Conservation (phyloP, 192 early-diverging fungal genomes). For the Entomortierella beljakovae region DNA sequence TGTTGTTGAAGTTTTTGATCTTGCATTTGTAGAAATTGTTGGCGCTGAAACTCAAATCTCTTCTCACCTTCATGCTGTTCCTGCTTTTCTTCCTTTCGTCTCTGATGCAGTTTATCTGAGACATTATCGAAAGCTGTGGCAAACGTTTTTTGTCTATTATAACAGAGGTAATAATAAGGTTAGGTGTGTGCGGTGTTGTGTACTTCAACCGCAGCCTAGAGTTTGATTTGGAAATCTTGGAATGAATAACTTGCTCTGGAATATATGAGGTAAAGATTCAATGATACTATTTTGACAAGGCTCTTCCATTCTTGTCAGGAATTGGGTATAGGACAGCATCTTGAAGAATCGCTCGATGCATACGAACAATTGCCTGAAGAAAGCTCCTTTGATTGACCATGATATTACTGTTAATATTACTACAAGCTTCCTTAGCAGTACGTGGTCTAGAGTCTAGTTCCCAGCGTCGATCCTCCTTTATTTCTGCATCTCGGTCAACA, state of each 20-base stretch:
- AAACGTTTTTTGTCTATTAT: background rate
- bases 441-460: background rate
- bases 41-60: too few relatives aligned
- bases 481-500: conserved; percentile 6
- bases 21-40: too few relatives aligned
- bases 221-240: background rate
- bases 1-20: too few relatives aligned
- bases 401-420: background rate
- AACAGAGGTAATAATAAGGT: background rate
- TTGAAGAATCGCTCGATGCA: conserved; percentile 26
- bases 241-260: background rate
- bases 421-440: too few relatives aligned
- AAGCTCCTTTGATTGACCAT: conserved; percentile 7
- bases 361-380: conserved; percentile 15
- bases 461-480: background rate
- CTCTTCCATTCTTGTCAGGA: background rate
- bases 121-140: too few relatives aligned
- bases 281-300: background rate
- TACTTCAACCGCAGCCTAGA: background rate
- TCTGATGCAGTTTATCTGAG: too few relatives aligned
- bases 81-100: too few relatives aligned
- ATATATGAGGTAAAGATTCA: background rate
- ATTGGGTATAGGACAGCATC: conserved; percentile 18
- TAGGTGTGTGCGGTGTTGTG: background rate
- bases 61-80: too few relatives aligned